Evolutionary conservation across 768 basidiomycete species (phyloP).

Genomic region (Psilocybe cubensis): DNA sequence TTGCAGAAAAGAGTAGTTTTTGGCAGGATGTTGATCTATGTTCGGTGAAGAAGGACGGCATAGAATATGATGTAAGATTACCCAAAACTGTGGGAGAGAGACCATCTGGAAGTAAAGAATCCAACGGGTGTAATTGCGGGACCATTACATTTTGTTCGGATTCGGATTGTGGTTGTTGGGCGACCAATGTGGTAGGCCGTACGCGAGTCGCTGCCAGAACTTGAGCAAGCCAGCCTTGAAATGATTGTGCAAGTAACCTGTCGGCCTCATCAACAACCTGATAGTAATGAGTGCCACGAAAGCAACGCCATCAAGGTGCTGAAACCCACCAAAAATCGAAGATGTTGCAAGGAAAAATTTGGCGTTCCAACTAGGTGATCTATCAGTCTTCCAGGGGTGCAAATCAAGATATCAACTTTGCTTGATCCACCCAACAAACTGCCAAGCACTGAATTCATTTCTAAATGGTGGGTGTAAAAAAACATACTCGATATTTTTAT

Average conservation of each 20-base stretch:
- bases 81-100: conserved; percentile 59
- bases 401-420: conserved; percentile 92
- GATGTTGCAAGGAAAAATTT: conserved; percentile 91
- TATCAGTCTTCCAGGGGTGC: conserved; percentile 93
- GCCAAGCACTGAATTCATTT: conserved; percentile 1
- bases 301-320: background rate
- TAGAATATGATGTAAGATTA: conserved; percentile 39
- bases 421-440: conserved; percentile 87
- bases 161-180: conserved; percentile 16
- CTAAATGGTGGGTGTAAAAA: background rate
- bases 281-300: background rate
- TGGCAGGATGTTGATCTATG: conserved; percentile 73
- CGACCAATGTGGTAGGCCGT: conserved; percentile 9
- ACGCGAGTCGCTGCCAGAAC: conserved; percentile 75
- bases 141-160: background rate
- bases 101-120: conserved; percentile 17
- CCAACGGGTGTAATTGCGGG: conserved; percentile 18
- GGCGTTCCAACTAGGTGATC: conserved; percentile 90
- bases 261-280: conserved; percentile 99
- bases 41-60: conserved; percentile 60
- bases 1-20: conserved; percentile 95
- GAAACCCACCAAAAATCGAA: conserved; percentile 84
- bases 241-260: conserved; percentile 91
- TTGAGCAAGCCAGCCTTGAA: conserved; percentile 92
- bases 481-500: conserved; percentile 54